These are phyloP conservation scores for Blastobotrys serpentis DNA, from an alignment of 1,139 yeast genomes.

Conservation along the genomic window DNA sequence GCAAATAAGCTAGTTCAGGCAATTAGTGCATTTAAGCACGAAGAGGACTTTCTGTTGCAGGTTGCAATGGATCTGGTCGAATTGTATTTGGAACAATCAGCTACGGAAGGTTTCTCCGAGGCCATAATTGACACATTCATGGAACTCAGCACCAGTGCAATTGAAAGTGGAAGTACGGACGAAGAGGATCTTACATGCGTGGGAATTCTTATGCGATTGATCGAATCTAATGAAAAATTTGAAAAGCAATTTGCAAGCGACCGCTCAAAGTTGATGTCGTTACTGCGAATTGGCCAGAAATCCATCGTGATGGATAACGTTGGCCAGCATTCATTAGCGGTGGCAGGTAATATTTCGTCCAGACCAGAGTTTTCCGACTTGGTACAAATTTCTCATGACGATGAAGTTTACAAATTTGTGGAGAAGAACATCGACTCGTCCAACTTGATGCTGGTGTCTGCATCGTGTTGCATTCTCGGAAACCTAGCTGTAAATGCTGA, in stretches of 20 bases:
- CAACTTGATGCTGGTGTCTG: constrained; percentile 18
- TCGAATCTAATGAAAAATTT: constrained; percentile 16
- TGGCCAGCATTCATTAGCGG: constrained; percentile 16
- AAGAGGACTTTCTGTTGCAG: constrained; percentile 12
- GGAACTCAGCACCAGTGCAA: constrained; percentile 10
- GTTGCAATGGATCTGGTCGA: constrained; percentile 17
- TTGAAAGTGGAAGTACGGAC: constrained; percentile 2
- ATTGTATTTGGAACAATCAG: constrained; percentile 8
- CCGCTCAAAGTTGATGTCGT: constrained; percentile 7
- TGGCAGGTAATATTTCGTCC: constrained; percentile 27
- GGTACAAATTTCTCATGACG: constrained; percentile 15
- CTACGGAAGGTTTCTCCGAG: constrained; percentile 10
- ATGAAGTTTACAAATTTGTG: constrained; percentile 16
- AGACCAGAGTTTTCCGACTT: constrained; percentile 21
- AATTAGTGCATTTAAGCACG: constrained; percentile 7
- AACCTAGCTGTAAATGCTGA: constrained; percentile 24
- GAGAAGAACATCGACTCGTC: constrained; percentile 8
- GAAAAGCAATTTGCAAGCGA: constrained; percentile 16
- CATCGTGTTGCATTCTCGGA: constrained; percentile 29
- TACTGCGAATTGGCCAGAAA: constrained; percentile 22
- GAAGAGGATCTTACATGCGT: constrained; percentile 11
- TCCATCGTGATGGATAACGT: constrained; percentile 25
- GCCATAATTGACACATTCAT: constrained; percentile 15
- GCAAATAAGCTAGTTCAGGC: constrained; percentile 8
- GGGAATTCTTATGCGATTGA: constrained; percentile 14